A percentile compares a stretch with the other conserved stretches of the same genome.
phyloP scores from a whole-genome alignment of 805 yeast genomes.

The Kodamaea laetipori region DNA sequence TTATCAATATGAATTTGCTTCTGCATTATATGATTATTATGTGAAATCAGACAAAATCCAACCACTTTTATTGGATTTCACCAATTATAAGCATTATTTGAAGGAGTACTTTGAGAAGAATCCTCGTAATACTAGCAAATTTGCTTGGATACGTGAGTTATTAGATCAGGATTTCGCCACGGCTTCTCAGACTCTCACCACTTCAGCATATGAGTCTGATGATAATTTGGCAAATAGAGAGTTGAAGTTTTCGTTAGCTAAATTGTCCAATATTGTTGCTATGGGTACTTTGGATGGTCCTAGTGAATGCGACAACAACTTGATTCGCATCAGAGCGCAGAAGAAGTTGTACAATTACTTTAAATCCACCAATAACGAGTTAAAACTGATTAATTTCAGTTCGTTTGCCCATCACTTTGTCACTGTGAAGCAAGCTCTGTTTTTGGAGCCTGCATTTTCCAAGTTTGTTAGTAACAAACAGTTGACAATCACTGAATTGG shows the following conservation, averaged over 20 bases:
- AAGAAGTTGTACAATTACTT: slow-evolving; percentile 25
- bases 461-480: slow-evolving; percentile 40
- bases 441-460: slow-evolving; percentile 26
- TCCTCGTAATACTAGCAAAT: slow-evolving; percentile 45
- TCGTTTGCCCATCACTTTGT: slow-evolving; percentile 17
- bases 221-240: slow-evolving; percentile 50
- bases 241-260: slow-evolving; percentile 69
- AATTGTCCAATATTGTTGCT: slow-evolving; percentile 57
- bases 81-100: slow-evolving; percentile 51
- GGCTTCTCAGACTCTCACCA: slow-evolving; percentile 42
- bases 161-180: slow-evolving; percentile 48
- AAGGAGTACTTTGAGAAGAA: slow-evolving; percentile 52
- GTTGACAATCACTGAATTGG: slow-evolving; percentile 47
- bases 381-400: slow-evolving; percentile 28
- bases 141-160: slow-evolving; percentile 75
- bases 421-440: slow-evolving; percentile 17
- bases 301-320: slow-evolving; percentile 39
- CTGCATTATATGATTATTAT: slow-evolving; percentile 59
- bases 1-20: slow-evolving; percentile 71
- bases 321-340: slow-evolving; percentile 54
- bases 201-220: slow-evolving; percentile 34
- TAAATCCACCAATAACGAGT: slow-evolving; percentile 20
- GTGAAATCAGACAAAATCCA: slow-evolving; percentile 53
- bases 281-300: slow-evolving; percentile 34
- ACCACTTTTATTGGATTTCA: slow-evolving; percentile 57